A percentile compares a stretch with the other conserved stretches of the same genome.
Evolutionary conservation across 768 basidiomycete species (phyloP).

Genomic region (Clavaria fumosa): DNA sequence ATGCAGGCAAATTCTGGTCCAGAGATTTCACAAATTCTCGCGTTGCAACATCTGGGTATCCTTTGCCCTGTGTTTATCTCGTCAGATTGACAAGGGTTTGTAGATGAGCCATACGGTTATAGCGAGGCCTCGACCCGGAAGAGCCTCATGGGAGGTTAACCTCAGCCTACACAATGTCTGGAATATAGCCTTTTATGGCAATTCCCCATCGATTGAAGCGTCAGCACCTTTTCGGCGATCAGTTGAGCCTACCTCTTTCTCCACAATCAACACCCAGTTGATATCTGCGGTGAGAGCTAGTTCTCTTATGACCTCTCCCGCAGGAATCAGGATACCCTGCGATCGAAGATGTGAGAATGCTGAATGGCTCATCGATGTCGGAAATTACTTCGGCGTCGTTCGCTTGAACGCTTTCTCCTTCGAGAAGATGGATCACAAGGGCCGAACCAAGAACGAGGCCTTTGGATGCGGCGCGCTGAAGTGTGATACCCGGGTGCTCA

Average conservation of each 20-base stretch:
- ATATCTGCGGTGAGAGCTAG: slow-evolving; percentile 42
- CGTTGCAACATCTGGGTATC: slow-evolving; percentile 90
- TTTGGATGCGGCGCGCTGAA: slow-evolving; percentile 76
- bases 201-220: neutral
- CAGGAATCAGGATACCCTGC: slow-evolving; percentile 67
- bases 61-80: slow-evolving; percentile 58
- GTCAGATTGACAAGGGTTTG: neutral
- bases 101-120: slow-evolving; percentile 43
- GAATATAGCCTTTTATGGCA: slow-evolving; percentile 65
- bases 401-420: slow-evolving; percentile 34
- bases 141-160: slow-evolving; percentile 30
- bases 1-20: slow-evolving; percentile 42
- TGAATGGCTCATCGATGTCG: no score
- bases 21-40: slow-evolving; percentile 68
- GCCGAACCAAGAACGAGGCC: slow-evolving; percentile 67
- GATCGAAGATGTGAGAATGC: no score
- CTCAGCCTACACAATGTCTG: slow-evolving; percentile 57
- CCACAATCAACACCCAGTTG: slow-evolving; percentile 73
- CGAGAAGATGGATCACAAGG: slow-evolving; percentile 38
- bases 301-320: slow-evolving; percentile 50
- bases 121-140: slow-evolving; percentile 54
- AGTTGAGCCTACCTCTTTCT: slow-evolving; percentile 67
- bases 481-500: slow-evolving; percentile 2
- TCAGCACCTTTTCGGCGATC: neutral
- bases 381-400: slow-evolving; percentile 55